Evolutionary conservation across 306 rosid genomes (phyloP).

Genomic region (Quercus suber): DNA sequence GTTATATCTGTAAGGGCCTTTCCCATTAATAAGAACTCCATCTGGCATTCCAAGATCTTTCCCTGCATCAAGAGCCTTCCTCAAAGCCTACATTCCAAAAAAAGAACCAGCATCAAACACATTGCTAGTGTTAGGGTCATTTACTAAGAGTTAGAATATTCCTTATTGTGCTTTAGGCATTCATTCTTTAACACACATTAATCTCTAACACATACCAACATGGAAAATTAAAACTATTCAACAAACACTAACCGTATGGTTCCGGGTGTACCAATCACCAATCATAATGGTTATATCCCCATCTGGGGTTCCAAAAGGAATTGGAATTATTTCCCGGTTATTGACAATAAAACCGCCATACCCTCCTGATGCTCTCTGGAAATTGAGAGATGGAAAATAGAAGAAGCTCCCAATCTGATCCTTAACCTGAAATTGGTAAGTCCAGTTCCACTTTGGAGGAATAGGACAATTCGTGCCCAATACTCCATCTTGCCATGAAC

Average conservation of each 20-base stretch:
- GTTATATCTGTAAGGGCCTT: constrained; percentile 87
- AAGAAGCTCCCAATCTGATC: constrained; percentile 96
- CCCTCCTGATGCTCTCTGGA: constrained; percentile 97
- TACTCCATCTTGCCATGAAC: constrained; percentile 95
- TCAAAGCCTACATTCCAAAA: constrained; percentile 64
- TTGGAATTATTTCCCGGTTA: constrained; percentile 56
- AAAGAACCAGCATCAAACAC: constrained; percentile 22
- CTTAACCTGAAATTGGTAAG: constrained; percentile 89
- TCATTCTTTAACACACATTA: background rate
- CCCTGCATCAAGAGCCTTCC: constrained; percentile 78
- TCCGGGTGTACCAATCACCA: constrained; percentile 89
- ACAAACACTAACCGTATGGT: constrained; percentile 75
- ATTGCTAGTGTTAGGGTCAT: too few species aligned
- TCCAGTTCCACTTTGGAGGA: constrained; percentile 99
- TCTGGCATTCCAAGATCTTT: constrained; percentile 92
- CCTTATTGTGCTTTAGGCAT: too few species aligned
- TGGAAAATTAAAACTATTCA: background rate
- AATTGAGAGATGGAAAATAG: constrained; percentile 83
- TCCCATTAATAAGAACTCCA: constrained; percentile 97
- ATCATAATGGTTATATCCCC: constrained; percentile 68
- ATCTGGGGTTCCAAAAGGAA: constrained; percentile 81
- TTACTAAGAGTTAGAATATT: too few species aligned
- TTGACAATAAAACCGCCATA: constrained; percentile 78
- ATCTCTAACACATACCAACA: background rate
- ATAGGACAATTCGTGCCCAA: constrained; percentile 93